Conservation (phyloP, 345 rosid species). For the Eucalyptus curtisii region DNA sequence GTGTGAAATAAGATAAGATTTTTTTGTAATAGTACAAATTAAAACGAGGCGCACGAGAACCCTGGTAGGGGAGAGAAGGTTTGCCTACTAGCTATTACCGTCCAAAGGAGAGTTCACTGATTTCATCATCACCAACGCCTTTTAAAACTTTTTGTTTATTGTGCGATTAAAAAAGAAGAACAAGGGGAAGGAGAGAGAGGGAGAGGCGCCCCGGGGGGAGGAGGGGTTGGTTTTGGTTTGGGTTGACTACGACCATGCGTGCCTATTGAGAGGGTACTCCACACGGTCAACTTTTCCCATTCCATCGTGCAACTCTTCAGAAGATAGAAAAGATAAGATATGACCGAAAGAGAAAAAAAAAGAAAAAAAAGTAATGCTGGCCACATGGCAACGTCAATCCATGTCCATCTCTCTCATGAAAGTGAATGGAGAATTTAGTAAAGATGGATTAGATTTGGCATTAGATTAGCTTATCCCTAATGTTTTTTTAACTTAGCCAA, state of each 20-base stretch:
- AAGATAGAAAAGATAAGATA: not conserved
- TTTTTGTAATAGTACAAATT: not conserved
- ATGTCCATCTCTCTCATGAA: not conserved
- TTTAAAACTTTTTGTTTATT: not conserved
- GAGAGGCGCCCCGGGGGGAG: not conserved
- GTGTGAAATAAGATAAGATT: not conserved
- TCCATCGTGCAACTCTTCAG: not conserved
- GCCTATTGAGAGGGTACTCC: not conserved
- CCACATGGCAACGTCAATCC: not conserved
- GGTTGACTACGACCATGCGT: not conserved
- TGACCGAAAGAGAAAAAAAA: not conserved
- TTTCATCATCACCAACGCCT: not conserved
- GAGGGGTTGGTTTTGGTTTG: not conserved
- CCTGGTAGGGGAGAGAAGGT: not conserved
- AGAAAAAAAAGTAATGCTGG: not conserved
- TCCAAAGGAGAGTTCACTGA: not conserved
- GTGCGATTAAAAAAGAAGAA: not conserved
- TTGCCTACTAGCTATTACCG: not conserved
- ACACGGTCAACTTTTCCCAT: not conserved
- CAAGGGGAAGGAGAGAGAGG: not conserved
- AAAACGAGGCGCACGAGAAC: not conserved
- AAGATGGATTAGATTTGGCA: not conserved
- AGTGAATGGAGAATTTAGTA: not conserved
- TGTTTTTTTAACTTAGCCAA: not conserved
- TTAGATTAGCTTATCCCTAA: not conserved